Conservation (phyloP, 1,139 yeast species). For the Pneumocystis wakefieldiae region DNA sequence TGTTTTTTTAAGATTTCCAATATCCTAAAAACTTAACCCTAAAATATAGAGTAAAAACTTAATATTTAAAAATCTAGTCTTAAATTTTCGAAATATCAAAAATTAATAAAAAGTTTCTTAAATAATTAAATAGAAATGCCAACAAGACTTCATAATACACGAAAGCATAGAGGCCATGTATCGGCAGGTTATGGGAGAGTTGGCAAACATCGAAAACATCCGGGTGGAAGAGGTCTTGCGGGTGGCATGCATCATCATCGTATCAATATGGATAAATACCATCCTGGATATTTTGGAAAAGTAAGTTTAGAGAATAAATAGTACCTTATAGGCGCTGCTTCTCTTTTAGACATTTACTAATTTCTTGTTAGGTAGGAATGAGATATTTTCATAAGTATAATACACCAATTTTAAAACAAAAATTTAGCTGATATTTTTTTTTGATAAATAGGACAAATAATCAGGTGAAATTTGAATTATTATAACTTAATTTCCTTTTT, state of each 20-base stretch:
- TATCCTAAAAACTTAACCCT: not conserved
- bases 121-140: constrained; percentile 45
- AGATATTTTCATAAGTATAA: constrained; percentile 97
- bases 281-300: constrained; percentile 99
- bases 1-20: not conserved
- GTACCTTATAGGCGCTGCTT: not conserved
- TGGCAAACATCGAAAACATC: constrained; percentile 99
- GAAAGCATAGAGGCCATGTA: constrained; percentile 99
- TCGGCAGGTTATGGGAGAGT: constrained; percentile 99
- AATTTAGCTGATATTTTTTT: not conserved
- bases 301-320: constrained; percentile 28
- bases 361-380: constrained; percentile 48
- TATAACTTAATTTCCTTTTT: not conserved
- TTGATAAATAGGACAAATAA: not conserved
- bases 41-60: not conserved
- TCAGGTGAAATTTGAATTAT: not conserved
- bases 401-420: constrained; percentile 33
- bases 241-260: constrained; percentile 64
- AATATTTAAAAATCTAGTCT: not conserved
- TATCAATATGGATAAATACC: constrained; percentile 55
- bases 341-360: not conserved
- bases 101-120: not conserved
- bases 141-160: constrained; percentile 98
- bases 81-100: not conserved
- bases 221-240: constrained; percentile 99